A percentile compares a stretch with the other conserved stretches of the same genome.
Evolutionary conservation across 345 rosid species (phyloP).

Genomic region (Brassica nigra): DNA sequence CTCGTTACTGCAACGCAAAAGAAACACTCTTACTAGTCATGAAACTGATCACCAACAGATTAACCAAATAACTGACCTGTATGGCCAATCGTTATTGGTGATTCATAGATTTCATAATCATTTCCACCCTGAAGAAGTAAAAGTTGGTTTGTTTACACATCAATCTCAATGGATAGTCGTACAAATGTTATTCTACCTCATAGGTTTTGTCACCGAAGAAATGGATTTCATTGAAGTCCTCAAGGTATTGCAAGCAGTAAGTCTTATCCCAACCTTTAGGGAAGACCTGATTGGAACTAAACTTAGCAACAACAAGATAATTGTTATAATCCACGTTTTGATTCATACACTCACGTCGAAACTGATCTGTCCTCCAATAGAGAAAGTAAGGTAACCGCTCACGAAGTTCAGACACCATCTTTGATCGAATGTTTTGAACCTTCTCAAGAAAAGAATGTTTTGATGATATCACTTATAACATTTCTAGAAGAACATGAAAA

Average conservation of each 20-base stretch:
- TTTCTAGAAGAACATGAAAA: neutral
- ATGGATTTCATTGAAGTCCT: conserved; percentile 83
- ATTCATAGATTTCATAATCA: conserved; percentile 84
- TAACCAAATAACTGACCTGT: conserved; percentile 59
- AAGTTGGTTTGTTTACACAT: neutral
- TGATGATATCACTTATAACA: conserved; percentile 1
- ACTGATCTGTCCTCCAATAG: conserved; percentile 97
- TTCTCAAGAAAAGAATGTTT: conserved; percentile 39
- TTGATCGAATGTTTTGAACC: conserved; percentile 81
- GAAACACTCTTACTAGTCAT: conserved; percentile 1
- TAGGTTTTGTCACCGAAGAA: conserved; percentile 99
- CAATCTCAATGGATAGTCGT: neutral
- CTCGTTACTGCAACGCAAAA: conserved; percentile 66
- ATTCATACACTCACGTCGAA: conserved; percentile 70
- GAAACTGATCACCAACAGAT: neutral
- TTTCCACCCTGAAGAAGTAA: conserved; percentile 76
- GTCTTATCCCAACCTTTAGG: conserved; percentile 99
- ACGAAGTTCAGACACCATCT: conserved; percentile 79
- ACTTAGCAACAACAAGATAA: neutral
- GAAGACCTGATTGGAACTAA: conserved; percentile 60
- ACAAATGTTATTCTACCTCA: conserved; percentile 50
- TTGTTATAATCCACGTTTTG: neutral
- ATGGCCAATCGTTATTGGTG: conserved; percentile 83
- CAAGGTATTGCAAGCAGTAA: conserved; percentile 86
- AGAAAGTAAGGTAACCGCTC: conserved; percentile 94